These are phyloP conservation scores for Solanum paucissectum DNA, from an alignment of 257 asterid species.

Conservation along the genomic window DNA sequence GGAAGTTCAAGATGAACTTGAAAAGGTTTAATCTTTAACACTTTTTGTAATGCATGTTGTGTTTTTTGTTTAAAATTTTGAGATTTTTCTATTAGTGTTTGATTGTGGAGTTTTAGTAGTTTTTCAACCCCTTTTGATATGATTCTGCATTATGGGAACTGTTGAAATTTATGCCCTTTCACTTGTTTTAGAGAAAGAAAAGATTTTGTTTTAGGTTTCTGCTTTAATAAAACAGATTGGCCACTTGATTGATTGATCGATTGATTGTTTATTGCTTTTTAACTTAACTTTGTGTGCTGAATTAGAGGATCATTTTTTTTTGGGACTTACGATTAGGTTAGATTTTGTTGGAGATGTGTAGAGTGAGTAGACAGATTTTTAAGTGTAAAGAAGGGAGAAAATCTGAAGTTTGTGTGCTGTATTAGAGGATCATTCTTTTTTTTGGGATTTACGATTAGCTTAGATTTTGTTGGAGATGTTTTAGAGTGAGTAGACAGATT, in stretches of 20 bases:
- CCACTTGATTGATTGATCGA: not conserved
- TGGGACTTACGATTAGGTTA: not conserved
- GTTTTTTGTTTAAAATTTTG: not conserved
- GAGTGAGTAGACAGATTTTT: not conserved
- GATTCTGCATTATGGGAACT: not conserved
- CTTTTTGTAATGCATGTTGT: not conserved
- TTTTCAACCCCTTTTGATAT: not conserved
- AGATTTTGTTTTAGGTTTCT: not conserved
- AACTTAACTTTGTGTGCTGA: not conserved
- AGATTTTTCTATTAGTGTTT: not conserved
- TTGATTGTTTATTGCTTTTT: not conserved
- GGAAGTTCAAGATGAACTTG: slow-evolving; percentile 37
- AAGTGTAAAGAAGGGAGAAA: not conserved
- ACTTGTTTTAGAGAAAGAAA: not conserved
- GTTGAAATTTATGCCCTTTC: not conserved
- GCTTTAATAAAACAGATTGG: not conserved
- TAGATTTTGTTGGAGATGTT: not conserved
- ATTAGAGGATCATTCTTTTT: not conserved
- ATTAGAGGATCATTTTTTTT: not conserved
- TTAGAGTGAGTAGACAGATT: no score
- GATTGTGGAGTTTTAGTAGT: not conserved
- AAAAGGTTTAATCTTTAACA: slow-evolving; percentile 21
- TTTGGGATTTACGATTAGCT: not conserved
- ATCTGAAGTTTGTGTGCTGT: not conserved
- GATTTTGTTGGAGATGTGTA: not conserved